Conservation (phyloP, 1,284 basidiomycete species). For the Gomphus sp. region DNA sequence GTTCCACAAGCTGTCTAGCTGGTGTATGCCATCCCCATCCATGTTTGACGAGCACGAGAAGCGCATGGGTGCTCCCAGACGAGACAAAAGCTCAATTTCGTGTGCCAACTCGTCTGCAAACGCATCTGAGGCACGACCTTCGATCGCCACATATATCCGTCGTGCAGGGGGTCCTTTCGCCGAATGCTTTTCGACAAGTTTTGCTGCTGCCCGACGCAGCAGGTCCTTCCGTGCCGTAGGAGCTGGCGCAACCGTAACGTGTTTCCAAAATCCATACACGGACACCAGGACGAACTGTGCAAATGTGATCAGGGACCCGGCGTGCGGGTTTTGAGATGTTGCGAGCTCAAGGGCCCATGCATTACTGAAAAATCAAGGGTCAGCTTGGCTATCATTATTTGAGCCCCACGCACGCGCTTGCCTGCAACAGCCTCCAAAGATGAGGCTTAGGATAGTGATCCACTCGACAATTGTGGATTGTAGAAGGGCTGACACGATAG, state of each 20-base stretch:
- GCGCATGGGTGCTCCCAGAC: not conserved
- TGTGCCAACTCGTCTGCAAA: not conserved
- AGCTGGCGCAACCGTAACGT: conserved; percentile 27
- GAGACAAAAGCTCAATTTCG: not conserved
- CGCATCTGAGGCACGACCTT: not conserved
- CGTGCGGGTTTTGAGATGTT: conserved; percentile 49
- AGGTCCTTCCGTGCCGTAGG: not conserved
- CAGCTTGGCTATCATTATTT: not conserved
- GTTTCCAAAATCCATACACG: conserved; percentile 53
- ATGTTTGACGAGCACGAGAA: not conserved
- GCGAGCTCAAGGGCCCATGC: conserved; percentile 64
- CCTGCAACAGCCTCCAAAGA: conserved; percentile 82
- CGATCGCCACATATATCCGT: not conserved
- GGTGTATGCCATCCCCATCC: not conserved
- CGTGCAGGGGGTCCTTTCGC: not conserved
- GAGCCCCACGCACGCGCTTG: conserved; percentile 21
- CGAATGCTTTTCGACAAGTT: not conserved
- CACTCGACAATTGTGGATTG: conserved; percentile 30
- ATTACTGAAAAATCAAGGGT: conserved; percentile 36
- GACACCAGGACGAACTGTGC: conserved; percentile 76
- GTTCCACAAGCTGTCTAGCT: not conserved
- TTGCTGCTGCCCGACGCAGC: not conserved
- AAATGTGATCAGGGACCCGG: conserved; percentile 78
- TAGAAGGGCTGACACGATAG: not conserved
- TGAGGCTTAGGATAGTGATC: conserved; percentile 49